Conservation (phyloP, 2,329 filamentous ascomycete species). For the Hypoxylon sp. region DNA sequence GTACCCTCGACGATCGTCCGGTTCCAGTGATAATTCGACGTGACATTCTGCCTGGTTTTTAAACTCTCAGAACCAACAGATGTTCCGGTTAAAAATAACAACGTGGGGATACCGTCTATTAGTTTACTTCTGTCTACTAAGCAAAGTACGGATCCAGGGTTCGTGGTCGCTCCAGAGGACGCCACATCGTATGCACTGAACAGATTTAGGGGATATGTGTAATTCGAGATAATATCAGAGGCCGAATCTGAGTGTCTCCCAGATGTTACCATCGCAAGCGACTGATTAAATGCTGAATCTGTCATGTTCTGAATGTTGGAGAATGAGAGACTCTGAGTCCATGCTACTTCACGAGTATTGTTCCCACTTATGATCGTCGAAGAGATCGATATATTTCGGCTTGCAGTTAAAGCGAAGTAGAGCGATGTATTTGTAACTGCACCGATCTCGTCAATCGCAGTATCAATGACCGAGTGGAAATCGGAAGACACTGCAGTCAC, state of each 20-base stretch:
- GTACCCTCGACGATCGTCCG: constrained; percentile 53
- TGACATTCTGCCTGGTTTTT: constrained; percentile 52
- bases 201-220: constrained; percentile 54
- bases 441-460: constrained; percentile 41
- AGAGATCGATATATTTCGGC: constrained; percentile 49
- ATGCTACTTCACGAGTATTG: constrained; percentile 42
- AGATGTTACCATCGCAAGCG: constrained; percentile 50
- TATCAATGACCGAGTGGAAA: constrained; percentile 48
- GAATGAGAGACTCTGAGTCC: constrained; percentile 52
- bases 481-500: constrained; percentile 46
- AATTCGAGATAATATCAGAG: constrained; percentile 46
- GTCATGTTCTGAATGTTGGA: constrained; percentile 56
- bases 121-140: constrained; percentile 52
- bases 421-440: constrained; percentile 52
- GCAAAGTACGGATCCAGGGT: constrained; percentile 53
- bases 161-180: constrained; percentile 48
- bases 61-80: constrained; percentile 43
- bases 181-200: constrained; percentile 54
- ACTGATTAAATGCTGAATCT: constrained; percentile 52
- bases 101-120: constrained; percentile 44
- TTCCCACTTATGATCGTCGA: constrained; percentile 49
- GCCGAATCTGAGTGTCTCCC: constrained; percentile 49
- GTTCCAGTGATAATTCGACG: constrained; percentile 55
- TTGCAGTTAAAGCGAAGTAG: constrained; percentile 50
- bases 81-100: constrained; percentile 48